phyloP scores from a whole-genome alignment of 2,329 filamentous ascomycete species.

The Chalara sp. region DNA sequence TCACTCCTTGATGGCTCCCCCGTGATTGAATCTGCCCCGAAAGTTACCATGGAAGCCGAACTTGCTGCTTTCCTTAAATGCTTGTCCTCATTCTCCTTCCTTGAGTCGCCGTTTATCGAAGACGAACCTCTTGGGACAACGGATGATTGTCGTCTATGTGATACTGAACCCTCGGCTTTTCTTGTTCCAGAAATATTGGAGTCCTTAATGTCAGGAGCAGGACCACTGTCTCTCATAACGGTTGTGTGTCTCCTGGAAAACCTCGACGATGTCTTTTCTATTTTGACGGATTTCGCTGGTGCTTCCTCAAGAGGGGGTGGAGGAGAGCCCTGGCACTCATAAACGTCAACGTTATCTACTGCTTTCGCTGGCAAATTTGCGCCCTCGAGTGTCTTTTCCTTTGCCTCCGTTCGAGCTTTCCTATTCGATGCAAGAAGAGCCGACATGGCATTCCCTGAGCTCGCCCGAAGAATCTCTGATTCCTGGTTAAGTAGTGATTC shows the following conservation, averaged over 20 bases:
- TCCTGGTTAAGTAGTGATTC: constrained; percentile 25
- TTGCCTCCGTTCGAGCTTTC: constrained; percentile 20
- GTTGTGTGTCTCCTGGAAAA: constrained; percentile 19
- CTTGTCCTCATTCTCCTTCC: constrained; percentile 14
- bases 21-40: not conserved
- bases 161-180: constrained; percentile 6
- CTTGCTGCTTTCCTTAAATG: constrained; percentile 15
- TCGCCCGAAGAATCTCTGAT: constrained; percentile 10
- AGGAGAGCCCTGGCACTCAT: constrained; percentile 23
- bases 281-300: constrained; percentile 4
- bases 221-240: constrained; percentile 7
- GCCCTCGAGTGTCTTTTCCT: constrained; percentile 13
- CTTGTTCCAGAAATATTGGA: constrained; percentile 18
- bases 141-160: constrained; percentile 23
- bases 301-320: constrained; percentile 11
- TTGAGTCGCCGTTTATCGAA: constrained; percentile 4
- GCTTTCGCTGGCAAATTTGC: constrained; percentile 12
- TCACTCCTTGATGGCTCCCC: constrained; percentile 18
- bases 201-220: constrained; percentile 15
- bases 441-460: constrained; percentile 20
- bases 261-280: constrained; percentile 14
- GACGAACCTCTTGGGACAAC: constrained; percentile 15
- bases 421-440: constrained; percentile 24
- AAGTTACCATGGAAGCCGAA: constrained; percentile 9
- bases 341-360: constrained; percentile 21